Percentiles rank a stretch among this genome's conserved stretches.
phyloP scores from a whole-genome alignment of 345 rosid genomes.

The Eucalyptus grandis region DNA sequence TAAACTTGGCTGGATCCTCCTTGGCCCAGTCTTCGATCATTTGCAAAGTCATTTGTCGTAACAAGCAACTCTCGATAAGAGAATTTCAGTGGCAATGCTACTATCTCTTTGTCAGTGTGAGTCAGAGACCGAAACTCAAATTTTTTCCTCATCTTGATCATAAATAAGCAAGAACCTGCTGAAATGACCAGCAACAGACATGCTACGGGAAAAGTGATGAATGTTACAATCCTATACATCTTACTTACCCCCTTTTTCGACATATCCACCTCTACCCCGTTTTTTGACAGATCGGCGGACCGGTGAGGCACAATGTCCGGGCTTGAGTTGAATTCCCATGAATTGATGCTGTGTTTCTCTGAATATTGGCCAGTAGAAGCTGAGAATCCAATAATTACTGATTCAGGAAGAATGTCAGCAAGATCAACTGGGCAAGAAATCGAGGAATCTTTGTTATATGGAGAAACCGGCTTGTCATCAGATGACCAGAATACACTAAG shows the following conservation, averaged over 20 bases:
- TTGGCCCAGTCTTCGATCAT: background rate
- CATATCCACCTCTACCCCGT: background rate
- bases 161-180: background rate
- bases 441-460: background rate
- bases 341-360: background rate
- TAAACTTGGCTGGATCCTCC: background rate
- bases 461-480: background rate
- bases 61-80: background rate
- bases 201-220: background rate
- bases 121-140: background rate
- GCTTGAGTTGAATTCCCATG: background rate
- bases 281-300: background rate
- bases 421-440: background rate
- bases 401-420: background rate
- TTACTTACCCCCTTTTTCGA: background rate
- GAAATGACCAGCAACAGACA: background rate
- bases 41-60: background rate
- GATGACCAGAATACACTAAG: background rate
- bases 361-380: accelerated
- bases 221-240: too few relatives aligned
- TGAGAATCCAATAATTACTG: background rate
- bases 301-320: background rate
- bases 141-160: background rate
- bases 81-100: background rate
- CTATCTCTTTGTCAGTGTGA: background rate